Evolutionary conservation across 371 early-diverging fungal genomes (phyloP).

Genomic region (Mortierella sp.): DNA sequence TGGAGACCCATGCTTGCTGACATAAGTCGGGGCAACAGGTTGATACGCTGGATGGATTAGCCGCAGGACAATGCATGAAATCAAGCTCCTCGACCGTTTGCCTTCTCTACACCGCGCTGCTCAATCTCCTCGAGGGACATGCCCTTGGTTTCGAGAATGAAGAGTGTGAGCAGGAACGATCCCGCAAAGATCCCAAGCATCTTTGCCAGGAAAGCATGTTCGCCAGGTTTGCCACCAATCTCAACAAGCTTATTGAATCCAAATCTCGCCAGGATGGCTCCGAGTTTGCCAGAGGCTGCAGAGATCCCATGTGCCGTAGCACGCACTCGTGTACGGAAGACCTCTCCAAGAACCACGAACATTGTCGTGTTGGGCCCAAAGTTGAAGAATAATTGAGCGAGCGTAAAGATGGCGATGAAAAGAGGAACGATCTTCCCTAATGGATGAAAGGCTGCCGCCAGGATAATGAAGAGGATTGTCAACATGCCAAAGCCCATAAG

Average conservation of each 20-base stretch:
- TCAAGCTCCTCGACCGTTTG: no score
- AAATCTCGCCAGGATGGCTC: constrained; percentile 70
- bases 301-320: constrained; percentile 76
- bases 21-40: no score
- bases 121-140: constrained; percentile 57
- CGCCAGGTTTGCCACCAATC: constrained; percentile 58
- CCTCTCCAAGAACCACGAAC: constrained; percentile 90
- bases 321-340: constrained; percentile 81
- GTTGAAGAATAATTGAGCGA: constrained; percentile 79
- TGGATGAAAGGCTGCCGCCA: constrained; percentile 62
- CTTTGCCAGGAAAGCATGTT: constrained; percentile 71
- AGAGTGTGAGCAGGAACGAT: constrained; percentile 29
- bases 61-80: no score
- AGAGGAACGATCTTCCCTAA: constrained; percentile 46
- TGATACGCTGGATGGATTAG: no score
- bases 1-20: no score
- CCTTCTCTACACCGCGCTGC: constrained; percentile 15
- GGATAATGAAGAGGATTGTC: constrained; percentile 71
- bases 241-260: constrained; percentile 62
- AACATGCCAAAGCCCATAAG: constrained; percentile 76
- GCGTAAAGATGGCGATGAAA: constrained; percentile 72
- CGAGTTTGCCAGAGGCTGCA: constrained; percentile 74
- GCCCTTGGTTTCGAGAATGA: constrained; percentile 58
- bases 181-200: constrained; percentile 49
- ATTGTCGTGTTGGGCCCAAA: constrained; percentile 80